phyloP scores from a whole-genome alignment of 805 yeast species.

The Ogataea naganishii region DNA sequence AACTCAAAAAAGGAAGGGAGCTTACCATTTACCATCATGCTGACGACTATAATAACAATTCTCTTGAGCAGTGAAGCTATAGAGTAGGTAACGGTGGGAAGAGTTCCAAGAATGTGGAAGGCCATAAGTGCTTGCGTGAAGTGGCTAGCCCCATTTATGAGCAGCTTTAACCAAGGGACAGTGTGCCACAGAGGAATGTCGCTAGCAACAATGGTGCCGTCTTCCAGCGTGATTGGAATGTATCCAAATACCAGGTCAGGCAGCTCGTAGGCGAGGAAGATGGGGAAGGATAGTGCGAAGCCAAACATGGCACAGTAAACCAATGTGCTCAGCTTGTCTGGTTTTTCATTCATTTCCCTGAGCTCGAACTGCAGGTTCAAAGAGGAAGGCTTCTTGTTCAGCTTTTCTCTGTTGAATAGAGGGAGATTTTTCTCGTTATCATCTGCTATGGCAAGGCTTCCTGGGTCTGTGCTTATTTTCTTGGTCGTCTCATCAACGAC shows the following conservation, averaged over 20 bases:
- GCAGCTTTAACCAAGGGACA: conserved; percentile 39
- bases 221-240: not conserved
- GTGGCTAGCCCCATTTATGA: conserved; percentile 67
- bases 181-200: not conserved
- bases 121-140: conserved; percentile 75
- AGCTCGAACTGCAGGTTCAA: no score
- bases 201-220: not conserved
- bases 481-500: not conserved
- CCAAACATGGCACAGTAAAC: conserved; percentile 75
- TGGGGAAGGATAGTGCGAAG: conserved; percentile 58
- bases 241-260: conserved; percentile 16
- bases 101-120: conserved; percentile 69
- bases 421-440: not conserved
- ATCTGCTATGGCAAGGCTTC: conserved; percentile 1
- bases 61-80: conserved; percentile 85
- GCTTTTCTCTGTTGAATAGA: not conserved
- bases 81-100: conserved; percentile 80
- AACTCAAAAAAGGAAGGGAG: conserved; percentile 36
- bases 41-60: conserved; percentile 72
- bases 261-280: conserved; percentile 62
- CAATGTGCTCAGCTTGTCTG: conserved; percentile 75
- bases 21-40: conserved; percentile 58
- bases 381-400: conserved; percentile 5
- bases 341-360: conserved; percentile 28
- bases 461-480: conserved; percentile 1